phyloP scores from a whole-genome alignment of 2,329 filamentous ascomycete species.

The Cladophialophora bantiana region DNA sequence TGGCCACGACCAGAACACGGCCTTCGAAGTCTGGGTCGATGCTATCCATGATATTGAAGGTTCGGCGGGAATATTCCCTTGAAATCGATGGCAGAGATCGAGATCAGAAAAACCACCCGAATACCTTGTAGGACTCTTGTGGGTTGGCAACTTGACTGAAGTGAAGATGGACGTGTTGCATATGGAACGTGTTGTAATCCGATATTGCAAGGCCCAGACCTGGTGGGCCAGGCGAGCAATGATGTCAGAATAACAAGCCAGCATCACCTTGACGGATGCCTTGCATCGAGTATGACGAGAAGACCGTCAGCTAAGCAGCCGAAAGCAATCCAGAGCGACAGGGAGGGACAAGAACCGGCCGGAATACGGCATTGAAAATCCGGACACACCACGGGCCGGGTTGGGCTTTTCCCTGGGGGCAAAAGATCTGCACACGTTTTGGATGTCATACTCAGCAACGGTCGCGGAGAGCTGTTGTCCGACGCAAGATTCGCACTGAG shows the following conservation, averaged over 20 bases:
- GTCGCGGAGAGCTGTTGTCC: too few relatives aligned
- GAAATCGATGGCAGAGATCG: not conserved
- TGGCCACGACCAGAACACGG: slow-evolving; percentile 83
- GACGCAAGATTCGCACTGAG: too few relatives aligned
- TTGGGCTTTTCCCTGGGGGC: not conserved
- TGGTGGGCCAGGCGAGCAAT: not conserved
- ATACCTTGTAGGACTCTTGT: not conserved
- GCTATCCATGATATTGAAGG: not conserved
- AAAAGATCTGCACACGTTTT: not conserved
- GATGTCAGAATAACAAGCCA: slow-evolving; percentile 18
- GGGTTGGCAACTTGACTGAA: not conserved
- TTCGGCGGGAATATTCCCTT: not conserved
- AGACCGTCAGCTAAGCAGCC: not conserved
- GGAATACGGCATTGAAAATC: not conserved
- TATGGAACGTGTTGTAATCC: slow-evolving; percentile 1
- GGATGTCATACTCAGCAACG: not conserved
- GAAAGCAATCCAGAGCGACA: not conserved
- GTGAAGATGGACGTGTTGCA: not conserved
- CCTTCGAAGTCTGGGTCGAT: slow-evolving; percentile 32
- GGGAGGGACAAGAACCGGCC: not conserved
- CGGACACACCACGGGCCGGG: not conserved
- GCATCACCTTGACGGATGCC: not conserved
- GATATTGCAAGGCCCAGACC: not conserved
- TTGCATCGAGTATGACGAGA: not conserved
- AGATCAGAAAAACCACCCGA: not conserved